Evolutionary conservation across 768 basidiomycete genomes (phyloP).

Genomic region (Auricularia cornea): DNA sequence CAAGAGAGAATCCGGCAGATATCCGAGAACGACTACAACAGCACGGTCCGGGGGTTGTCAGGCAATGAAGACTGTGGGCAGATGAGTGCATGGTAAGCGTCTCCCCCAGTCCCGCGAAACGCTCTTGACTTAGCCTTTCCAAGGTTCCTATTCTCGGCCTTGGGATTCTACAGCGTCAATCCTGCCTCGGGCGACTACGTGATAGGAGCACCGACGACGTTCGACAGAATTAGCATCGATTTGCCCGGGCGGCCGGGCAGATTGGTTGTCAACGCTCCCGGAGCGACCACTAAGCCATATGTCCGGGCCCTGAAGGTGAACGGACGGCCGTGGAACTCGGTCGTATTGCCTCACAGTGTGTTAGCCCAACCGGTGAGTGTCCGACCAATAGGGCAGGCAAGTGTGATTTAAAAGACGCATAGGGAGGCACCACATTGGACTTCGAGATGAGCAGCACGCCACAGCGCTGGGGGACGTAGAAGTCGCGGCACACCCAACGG

Average conservation of each 20-base stretch:
- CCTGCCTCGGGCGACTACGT: conserved; percentile 70
- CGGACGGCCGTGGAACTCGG: conserved; percentile 32
- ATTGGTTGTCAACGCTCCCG: conserved; percentile 46
- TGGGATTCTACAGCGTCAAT: conserved; percentile 82
- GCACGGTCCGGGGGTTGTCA: conserved; percentile 58
- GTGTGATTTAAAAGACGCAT: conserved; percentile 35
- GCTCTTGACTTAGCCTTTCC: no score
- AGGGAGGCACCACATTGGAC: conserved; percentile 41
- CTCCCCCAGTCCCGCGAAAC: background rate
- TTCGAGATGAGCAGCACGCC: conserved; percentile 58
- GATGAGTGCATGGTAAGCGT: conserved; percentile 75
- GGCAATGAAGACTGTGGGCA: conserved; percentile 88
- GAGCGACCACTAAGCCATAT: conserved; percentile 52
- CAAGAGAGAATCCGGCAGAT: conserved; percentile 67
- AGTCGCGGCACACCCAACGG: no score
- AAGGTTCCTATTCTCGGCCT: conserved; percentile 51
- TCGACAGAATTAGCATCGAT: conserved; percentile 44
- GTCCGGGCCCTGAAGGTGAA: conserved; percentile 53
- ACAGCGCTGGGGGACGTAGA: conserved; percentile 31
- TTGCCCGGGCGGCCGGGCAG: conserved; percentile 35
- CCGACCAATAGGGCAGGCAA: background rate
- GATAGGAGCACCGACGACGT: conserved; percentile 55
- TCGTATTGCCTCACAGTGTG: conserved; percentile 42
- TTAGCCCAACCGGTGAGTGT: background rate
- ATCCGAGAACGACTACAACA: conserved; percentile 55